phyloP scores from a whole-genome alignment of 106 monocot species.

The Ottelia alismoides region DNA sequence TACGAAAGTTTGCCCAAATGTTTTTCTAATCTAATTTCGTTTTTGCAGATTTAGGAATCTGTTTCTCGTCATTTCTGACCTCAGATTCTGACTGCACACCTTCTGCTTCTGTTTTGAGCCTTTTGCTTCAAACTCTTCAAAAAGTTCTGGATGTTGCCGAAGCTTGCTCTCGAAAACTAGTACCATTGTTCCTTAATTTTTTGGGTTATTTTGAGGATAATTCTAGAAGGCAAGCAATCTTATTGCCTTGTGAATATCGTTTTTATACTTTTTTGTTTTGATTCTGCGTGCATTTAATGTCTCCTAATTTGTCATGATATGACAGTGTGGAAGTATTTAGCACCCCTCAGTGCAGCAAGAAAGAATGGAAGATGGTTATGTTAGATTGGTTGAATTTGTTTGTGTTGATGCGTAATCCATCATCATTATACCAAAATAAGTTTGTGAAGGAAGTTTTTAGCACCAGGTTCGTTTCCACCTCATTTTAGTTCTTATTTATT shows the following conservation, averaged over 20 bases:
- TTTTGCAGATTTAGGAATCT: slow-evolving; percentile 39
- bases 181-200: slow-evolving; percentile 75
- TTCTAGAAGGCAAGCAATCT: slow-evolving; percentile 46
- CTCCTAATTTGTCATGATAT: no score
- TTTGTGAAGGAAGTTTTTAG: slow-evolving; percentile 64
- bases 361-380: slow-evolving; percentile 57
- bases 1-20: no score
- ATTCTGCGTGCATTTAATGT: no score
- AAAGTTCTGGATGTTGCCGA: slow-evolving; percentile 58
- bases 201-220: slow-evolving; percentile 52
- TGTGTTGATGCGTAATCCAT: slow-evolving; percentile 44
- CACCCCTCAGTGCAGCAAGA: slow-evolving; percentile 22
- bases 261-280: no score
- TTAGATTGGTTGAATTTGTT: slow-evolving; percentile 85
- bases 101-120: slow-evolving; percentile 28
- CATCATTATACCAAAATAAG: slow-evolving; percentile 44
- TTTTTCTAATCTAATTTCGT: no score
- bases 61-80: slow-evolving; percentile 39
- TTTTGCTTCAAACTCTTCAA: slow-evolving; percentile 68
- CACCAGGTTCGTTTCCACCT: slow-evolving; percentile 57
- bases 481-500: no score
- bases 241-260: no score
- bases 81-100: slow-evolving; percentile 58
- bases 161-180: slow-evolving; percentile 67
- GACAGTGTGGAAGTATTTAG: slow-evolving; percentile 38